Evolutionary conservation across 164 flowering plant genomes (phyloP).

Genomic region (Vitis cinerea): DNA sequence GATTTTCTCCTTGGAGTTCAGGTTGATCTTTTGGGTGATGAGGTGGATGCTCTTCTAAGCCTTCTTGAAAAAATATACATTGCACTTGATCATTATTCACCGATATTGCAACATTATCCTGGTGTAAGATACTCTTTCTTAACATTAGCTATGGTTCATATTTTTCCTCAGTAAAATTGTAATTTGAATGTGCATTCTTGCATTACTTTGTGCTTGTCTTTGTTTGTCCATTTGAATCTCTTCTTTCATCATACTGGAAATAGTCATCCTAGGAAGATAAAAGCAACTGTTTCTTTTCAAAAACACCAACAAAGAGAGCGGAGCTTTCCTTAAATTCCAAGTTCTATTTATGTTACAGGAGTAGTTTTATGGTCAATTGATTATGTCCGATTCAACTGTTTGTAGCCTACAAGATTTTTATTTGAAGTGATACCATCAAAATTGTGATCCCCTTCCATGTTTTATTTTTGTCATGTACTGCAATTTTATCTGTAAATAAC

Average conservation of each 20-base stretch:
- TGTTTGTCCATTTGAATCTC: not conserved
- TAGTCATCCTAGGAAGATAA: not conserved
- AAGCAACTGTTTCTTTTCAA: not conserved
- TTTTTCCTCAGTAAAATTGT: not conserved
- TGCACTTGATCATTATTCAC: conserved; percentile 93
- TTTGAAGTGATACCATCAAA: no score
- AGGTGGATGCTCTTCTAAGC: conserved; percentile 70
- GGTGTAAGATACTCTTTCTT: conserved; percentile 62
- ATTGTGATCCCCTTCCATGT: no score
- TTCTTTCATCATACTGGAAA: not conserved
- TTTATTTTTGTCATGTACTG: no score
- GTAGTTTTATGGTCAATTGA: no score
- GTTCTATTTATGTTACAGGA: no score
- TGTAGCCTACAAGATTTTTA: no score
- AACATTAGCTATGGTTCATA: not conserved
- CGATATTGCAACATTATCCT: conserved; percentile 81
- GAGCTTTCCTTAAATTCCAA: no score
- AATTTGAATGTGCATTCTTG: not conserved
- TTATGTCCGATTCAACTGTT: no score
- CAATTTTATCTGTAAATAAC: no score
- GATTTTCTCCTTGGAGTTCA: conserved; percentile 26
- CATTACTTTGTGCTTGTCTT: not conserved
- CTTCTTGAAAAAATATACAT: conserved; percentile 87
- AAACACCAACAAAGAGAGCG: no score
- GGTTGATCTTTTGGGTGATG: conserved; percentile 94